phyloP scores from a whole-genome alignment of 768 basidiomycete genomes.

The Lyophyllum semitale region DNA sequence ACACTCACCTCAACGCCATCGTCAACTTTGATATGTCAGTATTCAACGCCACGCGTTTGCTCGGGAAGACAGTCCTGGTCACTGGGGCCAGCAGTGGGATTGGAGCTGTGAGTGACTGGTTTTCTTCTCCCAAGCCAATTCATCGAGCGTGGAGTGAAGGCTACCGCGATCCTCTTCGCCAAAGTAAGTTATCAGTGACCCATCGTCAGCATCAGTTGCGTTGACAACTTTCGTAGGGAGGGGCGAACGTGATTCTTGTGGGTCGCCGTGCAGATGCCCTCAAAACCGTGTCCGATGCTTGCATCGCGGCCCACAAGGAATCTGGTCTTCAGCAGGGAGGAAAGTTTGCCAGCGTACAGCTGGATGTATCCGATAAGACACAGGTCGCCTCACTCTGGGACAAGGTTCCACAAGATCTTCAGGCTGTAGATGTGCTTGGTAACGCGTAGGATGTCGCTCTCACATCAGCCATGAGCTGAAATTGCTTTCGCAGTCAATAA shows the following conservation, averaged over 20 bases:
- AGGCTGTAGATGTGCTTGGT: conserved; percentile 85
- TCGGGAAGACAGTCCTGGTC: conserved; percentile 84
- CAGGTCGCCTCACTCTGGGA: conserved; percentile 72
- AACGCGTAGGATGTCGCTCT: conserved; percentile 17
- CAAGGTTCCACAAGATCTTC: conserved; percentile 69
- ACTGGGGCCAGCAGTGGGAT: conserved; percentile 92
- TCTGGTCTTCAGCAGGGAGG: conserved; percentile 78
- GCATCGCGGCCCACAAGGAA: conserved; percentile 68
- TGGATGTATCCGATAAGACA: conserved; percentile 79
- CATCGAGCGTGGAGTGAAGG: conserved; percentile 42
- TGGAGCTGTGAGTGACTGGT: conserved; percentile 65
- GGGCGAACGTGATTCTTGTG: conserved; percentile 84
- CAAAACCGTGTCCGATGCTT: conserved; percentile 67
- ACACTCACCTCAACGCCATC: not conserved
- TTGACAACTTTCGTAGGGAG: conserved; percentile 53
- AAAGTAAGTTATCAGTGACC: conserved; percentile 49
- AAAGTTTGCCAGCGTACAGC: conserved; percentile 65
- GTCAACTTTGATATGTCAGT: conserved; percentile 55
- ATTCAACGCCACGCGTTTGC: conserved; percentile 78
- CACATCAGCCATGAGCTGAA: not conserved
- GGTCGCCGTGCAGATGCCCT: conserved; percentile 79
- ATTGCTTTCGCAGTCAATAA: conserved; percentile 45
- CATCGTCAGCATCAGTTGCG: not conserved
- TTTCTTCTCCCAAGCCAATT: not conserved
- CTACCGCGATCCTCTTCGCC: conserved; percentile 87